phyloP scores from a whole-genome alignment of 768 basidiomycete genomes.

The Suillus lakei region DNA sequence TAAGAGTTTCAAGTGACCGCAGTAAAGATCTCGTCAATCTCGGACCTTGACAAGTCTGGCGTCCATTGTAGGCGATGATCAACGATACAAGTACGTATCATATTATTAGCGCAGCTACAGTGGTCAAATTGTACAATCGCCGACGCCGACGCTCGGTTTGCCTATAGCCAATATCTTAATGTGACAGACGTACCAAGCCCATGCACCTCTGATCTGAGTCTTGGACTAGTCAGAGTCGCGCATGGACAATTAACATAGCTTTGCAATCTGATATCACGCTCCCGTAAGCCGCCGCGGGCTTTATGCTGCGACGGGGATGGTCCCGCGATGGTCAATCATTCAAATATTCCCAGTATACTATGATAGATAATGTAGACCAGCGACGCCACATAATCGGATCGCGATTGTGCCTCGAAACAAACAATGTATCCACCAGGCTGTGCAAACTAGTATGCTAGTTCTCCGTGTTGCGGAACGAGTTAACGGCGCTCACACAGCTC shows the following conservation, averaged over 20 bases:
- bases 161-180: not conserved
- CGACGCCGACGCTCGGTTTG: not conserved
- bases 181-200: not conserved
- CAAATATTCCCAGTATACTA: not conserved
- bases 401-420: conserved; percentile 6
- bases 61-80: not conserved
- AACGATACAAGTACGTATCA: not conserved
- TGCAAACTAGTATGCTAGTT: not conserved
- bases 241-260: not conserved
- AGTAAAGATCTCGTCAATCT: no score
- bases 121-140: not conserved
- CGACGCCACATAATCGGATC: not conserved
- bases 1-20: not conserved
- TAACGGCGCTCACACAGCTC: not conserved
- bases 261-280: not conserved
- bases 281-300: not conserved
- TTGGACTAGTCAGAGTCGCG: not conserved
- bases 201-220: not conserved
- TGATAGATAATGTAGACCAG: not conserved
- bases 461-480: not conserved
- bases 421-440: not conserved
- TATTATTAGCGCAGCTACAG: not conserved
- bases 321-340: not conserved
- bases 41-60: not conserved
- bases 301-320: not conserved